A percentile compares a stretch with the other conserved stretches of the same genome.
Conservation (phyloP, 257 asterid species). For the Scutellaria minor region DNA sequence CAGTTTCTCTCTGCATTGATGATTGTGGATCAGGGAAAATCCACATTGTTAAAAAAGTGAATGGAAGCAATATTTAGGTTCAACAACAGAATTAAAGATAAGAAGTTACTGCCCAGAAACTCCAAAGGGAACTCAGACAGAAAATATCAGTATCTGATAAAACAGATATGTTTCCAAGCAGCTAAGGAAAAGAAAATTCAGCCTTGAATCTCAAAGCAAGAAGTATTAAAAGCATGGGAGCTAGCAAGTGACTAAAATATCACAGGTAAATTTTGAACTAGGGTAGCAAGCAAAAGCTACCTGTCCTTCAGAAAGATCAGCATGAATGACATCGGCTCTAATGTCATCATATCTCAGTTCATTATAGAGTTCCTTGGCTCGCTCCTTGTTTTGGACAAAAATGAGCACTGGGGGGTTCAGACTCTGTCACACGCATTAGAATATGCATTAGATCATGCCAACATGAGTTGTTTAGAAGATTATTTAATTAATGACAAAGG, state of each 20-base stretch:
- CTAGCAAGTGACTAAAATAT: not conserved
- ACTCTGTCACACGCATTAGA: conserved; percentile 55
- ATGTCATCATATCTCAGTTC: conserved; percentile 72
- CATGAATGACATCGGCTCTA: conserved; percentile 79
- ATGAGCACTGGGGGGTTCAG: conserved; percentile 83
- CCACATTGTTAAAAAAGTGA: not conserved
- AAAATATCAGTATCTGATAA: conserved; percentile 1
- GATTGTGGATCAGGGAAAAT: conserved; percentile 3
- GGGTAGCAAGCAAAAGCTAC: conserved; percentile 40
- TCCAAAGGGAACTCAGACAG: not conserved
- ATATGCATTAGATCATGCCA: conserved; percentile 23
- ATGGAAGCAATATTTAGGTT: not conserved
- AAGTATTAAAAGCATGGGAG: not conserved
- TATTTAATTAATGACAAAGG: not conserved
- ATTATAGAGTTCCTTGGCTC: conserved; percentile 75
- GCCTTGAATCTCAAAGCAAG: conserved; percentile 4
- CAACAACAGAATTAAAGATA: not conserved
- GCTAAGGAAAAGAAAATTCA: not conserved
- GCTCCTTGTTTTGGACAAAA: conserved; percentile 87
- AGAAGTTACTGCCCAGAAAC: not conserved
- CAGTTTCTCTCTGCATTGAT: conserved; percentile 70
- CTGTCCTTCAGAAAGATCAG: conserved; percentile 71
- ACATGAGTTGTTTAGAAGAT: not conserved
- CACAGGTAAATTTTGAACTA: conserved; percentile 4
- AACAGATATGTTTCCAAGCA: not conserved